A percentile compares a stretch with the other conserved stretches of the same genome.
phyloP scores from a whole-genome alignment of 2,329 filamentous ascomycete genomes.

The Alternaria conjuncta region DNA sequence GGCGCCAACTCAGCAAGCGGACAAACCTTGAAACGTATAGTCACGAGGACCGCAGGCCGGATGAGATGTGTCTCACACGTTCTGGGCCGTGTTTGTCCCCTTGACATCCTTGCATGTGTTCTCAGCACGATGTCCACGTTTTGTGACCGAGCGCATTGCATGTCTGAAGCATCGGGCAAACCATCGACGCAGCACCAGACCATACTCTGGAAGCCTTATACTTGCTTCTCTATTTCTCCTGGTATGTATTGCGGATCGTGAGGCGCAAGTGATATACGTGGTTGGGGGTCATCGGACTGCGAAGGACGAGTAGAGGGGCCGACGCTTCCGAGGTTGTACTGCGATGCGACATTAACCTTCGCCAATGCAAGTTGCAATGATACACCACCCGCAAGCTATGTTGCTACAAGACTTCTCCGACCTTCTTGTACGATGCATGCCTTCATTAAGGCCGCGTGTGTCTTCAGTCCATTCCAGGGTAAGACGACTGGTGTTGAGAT shows the following conservation, averaged over 20 bases:
- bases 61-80: fast-evolving
- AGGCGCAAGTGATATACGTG: neutral
- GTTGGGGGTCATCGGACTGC: neutral
- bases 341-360: neutral
- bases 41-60: neutral
- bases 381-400: neutral
- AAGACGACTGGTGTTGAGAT: neutral
- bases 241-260: neutral
- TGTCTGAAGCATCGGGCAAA: neutral
- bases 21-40: neutral
- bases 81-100: fast-evolving
- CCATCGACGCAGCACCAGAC: neutral
- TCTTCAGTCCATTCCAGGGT: neutral
- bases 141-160: neutral
- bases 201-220: neutral
- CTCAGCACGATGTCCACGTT: neutral
- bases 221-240: neutral
- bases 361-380: neutral
- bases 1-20: neutral
- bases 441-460: neutral
- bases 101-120: neutral
- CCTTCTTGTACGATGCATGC: neutral
- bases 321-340: neutral
- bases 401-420: neutral
- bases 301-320: neutral